Evolutionary conservation across 768 basidiomycete species (phyloP).

Genomic region (Leccinum longicurvipes): DNA sequence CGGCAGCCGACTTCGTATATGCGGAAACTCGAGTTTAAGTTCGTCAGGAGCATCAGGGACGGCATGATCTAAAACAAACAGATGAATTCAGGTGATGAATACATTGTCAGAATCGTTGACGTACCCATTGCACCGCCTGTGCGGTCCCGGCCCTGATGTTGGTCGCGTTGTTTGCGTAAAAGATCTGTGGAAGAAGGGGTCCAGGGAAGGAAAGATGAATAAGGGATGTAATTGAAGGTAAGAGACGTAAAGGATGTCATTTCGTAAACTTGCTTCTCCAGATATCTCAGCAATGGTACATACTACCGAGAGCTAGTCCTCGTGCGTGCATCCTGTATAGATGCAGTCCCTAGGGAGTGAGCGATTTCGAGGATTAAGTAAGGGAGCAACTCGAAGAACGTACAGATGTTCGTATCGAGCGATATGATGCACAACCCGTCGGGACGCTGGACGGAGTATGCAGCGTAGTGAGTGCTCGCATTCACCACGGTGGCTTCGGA

Average conservation of each 20-base stretch:
- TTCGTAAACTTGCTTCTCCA: neutral
- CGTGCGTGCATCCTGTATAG: constrained; percentile 44
- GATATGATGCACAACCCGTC: constrained; percentile 49
- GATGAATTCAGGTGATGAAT: neutral
- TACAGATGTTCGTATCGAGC: constrained; percentile 51
- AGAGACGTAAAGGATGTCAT: neutral
- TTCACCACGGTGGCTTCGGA: constrained; percentile 33
- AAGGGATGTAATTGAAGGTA: neutral
- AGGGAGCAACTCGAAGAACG: constrained; percentile 16
- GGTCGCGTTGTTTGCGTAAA: constrained; percentile 69
- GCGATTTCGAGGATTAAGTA: neutral
- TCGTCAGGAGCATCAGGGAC: constrained; percentile 61
- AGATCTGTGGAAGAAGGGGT: constrained; percentile 45
- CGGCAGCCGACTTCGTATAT: constrained; percentile 38
- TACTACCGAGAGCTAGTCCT: constrained; percentile 65
- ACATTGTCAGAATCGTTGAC: neutral
- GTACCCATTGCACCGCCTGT: constrained; percentile 46
- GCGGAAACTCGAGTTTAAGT: constrained; percentile 71
- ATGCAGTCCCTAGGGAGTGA: neutral
- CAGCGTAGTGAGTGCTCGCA: constrained; percentile 46
- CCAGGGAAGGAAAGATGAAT: neutral
- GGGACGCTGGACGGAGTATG: constrained; percentile 41
- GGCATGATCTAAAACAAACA: constrained; percentile 33
- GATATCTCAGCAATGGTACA: neutral
- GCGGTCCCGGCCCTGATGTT: constrained; percentile 53